Percentiles rank a stretch among this genome's conserved stretches.
Conservation (phyloP, 1,139 yeast species). For the Blastobotrys elegans region DNA sequence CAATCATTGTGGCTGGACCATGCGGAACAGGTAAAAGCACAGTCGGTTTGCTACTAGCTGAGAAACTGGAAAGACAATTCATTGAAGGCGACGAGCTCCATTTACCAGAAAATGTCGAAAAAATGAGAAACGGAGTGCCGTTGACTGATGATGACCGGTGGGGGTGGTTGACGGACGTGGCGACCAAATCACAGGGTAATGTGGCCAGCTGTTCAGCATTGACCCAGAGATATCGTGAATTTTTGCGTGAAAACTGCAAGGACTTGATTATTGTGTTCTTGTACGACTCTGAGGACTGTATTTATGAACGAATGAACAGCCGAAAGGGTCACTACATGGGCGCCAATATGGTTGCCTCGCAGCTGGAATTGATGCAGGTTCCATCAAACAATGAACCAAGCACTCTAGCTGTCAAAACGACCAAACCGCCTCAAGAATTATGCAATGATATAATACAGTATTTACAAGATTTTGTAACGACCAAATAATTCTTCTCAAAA, state of each 20-base stretch:
- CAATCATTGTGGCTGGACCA: constrained; percentile 70
- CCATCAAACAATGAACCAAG: constrained; percentile 41
- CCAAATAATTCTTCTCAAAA: neutral
- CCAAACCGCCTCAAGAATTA: constrained; percentile 17
- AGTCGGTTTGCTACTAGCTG: constrained; percentile 52
- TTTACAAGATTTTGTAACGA: neutral
- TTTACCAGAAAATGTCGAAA: constrained; percentile 65
- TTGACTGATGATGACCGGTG: constrained; percentile 84
- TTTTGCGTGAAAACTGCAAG: constrained; percentile 36
- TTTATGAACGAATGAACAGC: constrained; percentile 52
- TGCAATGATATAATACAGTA: constrained; percentile 8
- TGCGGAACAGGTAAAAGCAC: constrained; percentile 94
- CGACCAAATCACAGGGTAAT: constrained; percentile 34
- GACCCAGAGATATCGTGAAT: constrained; percentile 65
- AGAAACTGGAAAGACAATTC: constrained; percentile 46
- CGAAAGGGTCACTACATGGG: constrained; percentile 85
- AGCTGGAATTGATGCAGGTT: constrained; percentile 65
- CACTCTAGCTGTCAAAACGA: constrained; percentile 17
- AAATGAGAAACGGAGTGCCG: constrained; percentile 79
- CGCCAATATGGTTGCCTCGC: constrained; percentile 73
- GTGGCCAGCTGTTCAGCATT: constrained; percentile 84
- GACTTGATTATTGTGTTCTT: constrained; percentile 60
- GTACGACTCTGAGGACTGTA: constrained; percentile 56
- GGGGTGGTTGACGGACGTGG: constrained; percentile 70
- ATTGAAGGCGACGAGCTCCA: constrained; percentile 86